Evolutionary conservation across 2,329 filamentous ascomycete genomes (phyloP), one percentile per base, ranked within the genome.

Genomic region (Calonectria pseudoreteaudii): DNA sequence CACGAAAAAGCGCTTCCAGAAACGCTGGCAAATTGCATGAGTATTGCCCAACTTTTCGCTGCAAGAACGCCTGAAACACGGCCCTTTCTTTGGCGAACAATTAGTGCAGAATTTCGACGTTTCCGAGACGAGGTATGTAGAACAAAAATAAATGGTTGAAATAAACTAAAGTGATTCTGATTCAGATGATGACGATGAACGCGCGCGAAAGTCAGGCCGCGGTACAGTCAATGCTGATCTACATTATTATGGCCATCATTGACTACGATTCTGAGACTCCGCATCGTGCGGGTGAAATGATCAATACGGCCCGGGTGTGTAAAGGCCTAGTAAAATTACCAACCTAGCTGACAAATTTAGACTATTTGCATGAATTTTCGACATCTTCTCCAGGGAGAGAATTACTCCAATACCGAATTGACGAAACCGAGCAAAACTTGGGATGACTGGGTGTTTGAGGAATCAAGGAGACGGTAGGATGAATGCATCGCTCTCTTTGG

Each of bases 361-460:
- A 23, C 74, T 0, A 62, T 81, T 0, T 75, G 73, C 3, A 49
- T 34, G 2, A 72, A 72, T 6, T 76, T 81, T 10, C 71, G 76
- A 0, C 34, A 65, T 0, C 53, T 77, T 4, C 23, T 72, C 0
- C 74, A 70, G 0, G 70, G 11, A 10, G 56, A 60, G 3, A 23
- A 38, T 1, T 81, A 74, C 18, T 74, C 76, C 0, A 67, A 53
- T 7, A 74, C 79, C 0, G 80, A 83, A 18, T 4, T 53, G 2
- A 58, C 50, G 0, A 50, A 76, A 11, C 74, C 76, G 2, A 79
- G 78, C 8, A 38, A 18, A 4, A 78, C 73, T 2, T 84, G 81
- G 82, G 73, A 82, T 62, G 77, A 80, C 10, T 84, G 82, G 81
- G 78, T 84, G 7, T 80, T 82, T 31, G 79, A 80, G 0, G 82